A percentile compares a stretch with the other conserved stretches of the same genome.
Evolutionary conservation across 139 green algal species (phyloP).

Genomic region (Asterochloris sp.): DNA sequence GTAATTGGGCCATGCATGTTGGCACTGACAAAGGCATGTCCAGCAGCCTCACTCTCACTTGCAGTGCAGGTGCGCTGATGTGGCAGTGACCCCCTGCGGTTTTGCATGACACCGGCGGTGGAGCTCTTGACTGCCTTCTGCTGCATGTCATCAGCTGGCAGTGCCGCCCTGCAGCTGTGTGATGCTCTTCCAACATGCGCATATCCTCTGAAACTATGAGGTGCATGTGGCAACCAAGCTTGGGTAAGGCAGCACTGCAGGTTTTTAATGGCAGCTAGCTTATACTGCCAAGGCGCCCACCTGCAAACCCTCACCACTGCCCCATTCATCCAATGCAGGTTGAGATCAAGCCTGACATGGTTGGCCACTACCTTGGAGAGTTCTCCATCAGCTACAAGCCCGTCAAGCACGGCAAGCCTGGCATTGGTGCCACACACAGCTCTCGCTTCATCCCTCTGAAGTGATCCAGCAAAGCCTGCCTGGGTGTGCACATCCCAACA

Average conservation of each 20-base stretch:
- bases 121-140: too few species aligned
- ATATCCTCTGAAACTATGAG: too few species aligned
- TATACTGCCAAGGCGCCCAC: neutral
- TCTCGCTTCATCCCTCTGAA: constrained; percentile 99
- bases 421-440: constrained; percentile 93
- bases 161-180: too few species aligned
- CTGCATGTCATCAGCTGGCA: too few species aligned
- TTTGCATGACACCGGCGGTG: too few species aligned
- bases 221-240: neutral
- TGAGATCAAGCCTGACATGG: constrained; percentile 96
- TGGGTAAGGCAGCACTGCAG: neutral
- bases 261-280: neutral
- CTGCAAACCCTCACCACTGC: neutral
- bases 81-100: too few species aligned
- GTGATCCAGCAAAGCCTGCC: constrained; percentile 5
- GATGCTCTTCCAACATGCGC: too few species aligned
- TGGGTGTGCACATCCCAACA: too few species aligned
- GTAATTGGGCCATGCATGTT: too few species aligned
- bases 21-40: too few species aligned
- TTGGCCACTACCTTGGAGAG: constrained; percentile 98
- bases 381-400: constrained; percentile 99
- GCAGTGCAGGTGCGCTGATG: too few species aligned
- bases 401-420: constrained; percentile 93
- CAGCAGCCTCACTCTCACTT: too few species aligned
- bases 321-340: constrained; percentile 38